Percentiles rank a stretch among this genome's conserved stretches.
Conservation (phyloP, 176 grass and related monocot genomes). For the Elymus sibiricus region DNA sequence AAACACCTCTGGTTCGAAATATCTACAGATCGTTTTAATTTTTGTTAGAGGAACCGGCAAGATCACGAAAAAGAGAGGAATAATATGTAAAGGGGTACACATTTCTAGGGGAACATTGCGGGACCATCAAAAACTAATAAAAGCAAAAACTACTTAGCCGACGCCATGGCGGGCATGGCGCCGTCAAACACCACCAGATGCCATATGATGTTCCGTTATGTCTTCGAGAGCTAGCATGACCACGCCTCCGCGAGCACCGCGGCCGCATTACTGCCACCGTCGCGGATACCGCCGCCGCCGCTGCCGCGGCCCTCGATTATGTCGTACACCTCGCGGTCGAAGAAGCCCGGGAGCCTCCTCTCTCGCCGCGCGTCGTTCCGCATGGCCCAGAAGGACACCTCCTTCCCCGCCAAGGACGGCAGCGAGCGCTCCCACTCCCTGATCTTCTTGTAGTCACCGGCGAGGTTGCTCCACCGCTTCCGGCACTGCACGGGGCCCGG, state of each 20-base stretch:
- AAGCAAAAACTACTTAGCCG: too few species aligned
- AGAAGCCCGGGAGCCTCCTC: constrained; percentile 87
- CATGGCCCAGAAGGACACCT: constrained; percentile 92
- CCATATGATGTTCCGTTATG: too few species aligned
- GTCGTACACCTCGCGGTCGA: constrained; percentile 91
- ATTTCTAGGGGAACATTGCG: too few species aligned
- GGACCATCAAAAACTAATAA: too few species aligned
- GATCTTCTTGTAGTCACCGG: constrained; percentile 97
- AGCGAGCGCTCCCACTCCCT: constrained; percentile 83
- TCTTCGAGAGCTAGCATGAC: too few species aligned
- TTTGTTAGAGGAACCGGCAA: too few species aligned
- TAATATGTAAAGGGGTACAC: too few species aligned
- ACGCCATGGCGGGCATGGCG: too few species aligned
- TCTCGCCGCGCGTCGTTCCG: constrained; percentile 79
- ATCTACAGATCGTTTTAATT: background rate
- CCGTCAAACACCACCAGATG: too few species aligned
- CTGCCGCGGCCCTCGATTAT: constrained; percentile 61
- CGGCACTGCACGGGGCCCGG: constrained; percentile 84
- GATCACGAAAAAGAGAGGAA: too few species aligned
- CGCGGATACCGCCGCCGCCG: background rate
- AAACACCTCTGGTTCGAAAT: background rate
- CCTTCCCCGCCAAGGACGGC: constrained; percentile 6
- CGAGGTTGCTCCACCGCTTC: constrained; percentile 97
- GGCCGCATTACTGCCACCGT: background rate
- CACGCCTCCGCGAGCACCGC: constrained; percentile 1